These are phyloP conservation scores for Fusarium udum DNA, from an alignment of 2,329 filamentous ascomycete genomes.

Conservation along the genomic window DNA sequence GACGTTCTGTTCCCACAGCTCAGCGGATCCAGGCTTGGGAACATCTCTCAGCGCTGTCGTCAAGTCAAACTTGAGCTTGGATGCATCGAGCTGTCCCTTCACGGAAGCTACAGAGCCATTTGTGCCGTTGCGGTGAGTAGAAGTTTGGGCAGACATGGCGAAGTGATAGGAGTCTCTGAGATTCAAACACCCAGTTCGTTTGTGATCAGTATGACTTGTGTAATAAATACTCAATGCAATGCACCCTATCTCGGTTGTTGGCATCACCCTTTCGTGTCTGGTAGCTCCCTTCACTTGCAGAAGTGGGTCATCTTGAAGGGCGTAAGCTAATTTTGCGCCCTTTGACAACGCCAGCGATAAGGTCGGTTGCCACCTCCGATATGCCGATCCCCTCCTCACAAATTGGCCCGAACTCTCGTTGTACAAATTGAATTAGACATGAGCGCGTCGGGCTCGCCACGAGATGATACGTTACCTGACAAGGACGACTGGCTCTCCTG, in stretches of 20 bases:
- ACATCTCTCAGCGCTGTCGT: background rate
- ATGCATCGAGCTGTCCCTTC: background rate
- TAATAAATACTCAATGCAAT: background rate
- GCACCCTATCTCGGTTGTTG: background rate
- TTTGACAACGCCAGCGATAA: background rate
- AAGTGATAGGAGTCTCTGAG: accelerated
- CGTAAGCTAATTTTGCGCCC: background rate
- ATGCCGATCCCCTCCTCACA: background rate
- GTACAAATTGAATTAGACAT: background rate
- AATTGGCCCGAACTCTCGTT: background rate
- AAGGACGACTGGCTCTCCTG: background rate
- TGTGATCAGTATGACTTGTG: accelerated
- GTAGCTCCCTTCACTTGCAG: background rate
- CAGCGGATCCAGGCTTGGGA: background rate
- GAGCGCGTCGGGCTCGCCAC: background rate
- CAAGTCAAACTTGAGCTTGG: background rate
- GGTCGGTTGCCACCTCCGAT: background rate
- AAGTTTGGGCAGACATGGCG: background rate
- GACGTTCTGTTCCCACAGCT: background rate
- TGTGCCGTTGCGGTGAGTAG: background rate
- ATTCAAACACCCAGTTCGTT: accelerated
- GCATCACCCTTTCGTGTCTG: background rate
- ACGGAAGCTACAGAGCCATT: accelerated
- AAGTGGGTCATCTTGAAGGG: background rate
- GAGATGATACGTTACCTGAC: accelerated